Evolutionary conservation across 2,329 filamentous ascomycete species (phyloP).

Genomic region (Fusarium proliferatum): DNA sequence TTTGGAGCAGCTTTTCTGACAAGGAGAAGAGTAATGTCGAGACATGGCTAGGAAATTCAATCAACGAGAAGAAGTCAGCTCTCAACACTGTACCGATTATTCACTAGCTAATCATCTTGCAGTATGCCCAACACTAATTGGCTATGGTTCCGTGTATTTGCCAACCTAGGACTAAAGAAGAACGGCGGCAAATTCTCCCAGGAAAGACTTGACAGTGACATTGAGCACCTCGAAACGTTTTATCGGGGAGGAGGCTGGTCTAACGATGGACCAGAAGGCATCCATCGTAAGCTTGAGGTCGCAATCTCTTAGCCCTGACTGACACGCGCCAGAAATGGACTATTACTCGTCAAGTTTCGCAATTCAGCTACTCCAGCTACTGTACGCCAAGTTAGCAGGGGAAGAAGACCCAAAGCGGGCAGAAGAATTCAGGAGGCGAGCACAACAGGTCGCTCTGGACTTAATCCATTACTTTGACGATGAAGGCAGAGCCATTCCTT

Average conservation of each 20-base stretch:
- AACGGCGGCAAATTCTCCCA: constrained; percentile 79
- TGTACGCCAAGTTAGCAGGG: constrained; percentile 78
- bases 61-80: constrained; percentile 78
- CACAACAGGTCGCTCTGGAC: constrained; percentile 74
- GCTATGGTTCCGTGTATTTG: constrained; percentile 88
- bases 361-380: constrained; percentile 81
- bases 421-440: constrained; percentile 75
- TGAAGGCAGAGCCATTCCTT: constrained; percentile 78
- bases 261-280: constrained; percentile 81
- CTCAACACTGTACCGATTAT: no score
- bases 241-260: constrained; percentile 87
- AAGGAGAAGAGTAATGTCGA: constrained; percentile 74
- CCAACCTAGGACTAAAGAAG: constrained; percentile 80
- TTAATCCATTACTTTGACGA: constrained; percentile 81
- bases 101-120: constrained; percentile 16
- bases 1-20: constrained; percentile 74
- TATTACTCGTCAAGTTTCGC: constrained; percentile 87
- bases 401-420: constrained; percentile 74
- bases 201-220: constrained; percentile 76
- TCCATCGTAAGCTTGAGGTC: constrained; percentile 65
- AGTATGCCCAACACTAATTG: constrained; percentile 78
- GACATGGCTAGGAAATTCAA: constrained; percentile 76
- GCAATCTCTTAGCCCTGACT: background rate
- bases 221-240: constrained; percentile 82
- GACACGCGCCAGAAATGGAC: constrained; percentile 72